Base-by-base conservation (phyloP, 257 asterid genomes). In the Linaria vulgaris region DNA sequence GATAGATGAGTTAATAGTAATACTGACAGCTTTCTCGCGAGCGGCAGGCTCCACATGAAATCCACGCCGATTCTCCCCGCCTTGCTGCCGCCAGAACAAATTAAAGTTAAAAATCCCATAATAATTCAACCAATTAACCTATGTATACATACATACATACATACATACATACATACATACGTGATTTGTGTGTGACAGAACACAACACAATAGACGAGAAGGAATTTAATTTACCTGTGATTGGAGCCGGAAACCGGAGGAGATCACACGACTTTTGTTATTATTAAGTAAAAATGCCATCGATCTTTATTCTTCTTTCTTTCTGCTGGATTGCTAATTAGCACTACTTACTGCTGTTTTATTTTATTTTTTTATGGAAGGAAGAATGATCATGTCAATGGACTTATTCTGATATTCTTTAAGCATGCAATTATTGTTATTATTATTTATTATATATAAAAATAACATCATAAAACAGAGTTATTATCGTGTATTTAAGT, bases 21-120 rank as follows among this genome's bases (percentile, higher is more conserved):
- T 56, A 75, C 97, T 80, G 72, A 90, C 97, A 55, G 94, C 95
- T 74, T 85, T 90, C 88, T 90, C 97, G 31, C 97, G 95, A 73
- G 89, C 73, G 66, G 91, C 97, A 9, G 88, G 88, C 80, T 87
- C 91, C 50, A 85, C 82, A 61, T 90, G 95, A 70, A 85, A 74
- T 13, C 88, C 85, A 44, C 95, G 95, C 48, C 5, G 88, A 61
- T 50, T 81, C n/a, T n/a, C 88, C 52, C 56, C 68, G 23, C 69
- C 63, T 39, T 74, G 82, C 91, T 80, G 79, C 57, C 25, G 9
- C 23, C 48, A 16, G 17, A 8, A 71, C n/a, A 57, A 47, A 62
- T 57, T 2, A 27, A 27, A 27, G 34, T 38, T 34, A 16, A 27
- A 51, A 38, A 71, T 56, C 14, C 12, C 48, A 54, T 38, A 3